These are phyloP conservation scores for Stereocaulon alpinum DNA, from an alignment of 495 filamentous ascomycete species.

Conservation along the genomic window DNA sequence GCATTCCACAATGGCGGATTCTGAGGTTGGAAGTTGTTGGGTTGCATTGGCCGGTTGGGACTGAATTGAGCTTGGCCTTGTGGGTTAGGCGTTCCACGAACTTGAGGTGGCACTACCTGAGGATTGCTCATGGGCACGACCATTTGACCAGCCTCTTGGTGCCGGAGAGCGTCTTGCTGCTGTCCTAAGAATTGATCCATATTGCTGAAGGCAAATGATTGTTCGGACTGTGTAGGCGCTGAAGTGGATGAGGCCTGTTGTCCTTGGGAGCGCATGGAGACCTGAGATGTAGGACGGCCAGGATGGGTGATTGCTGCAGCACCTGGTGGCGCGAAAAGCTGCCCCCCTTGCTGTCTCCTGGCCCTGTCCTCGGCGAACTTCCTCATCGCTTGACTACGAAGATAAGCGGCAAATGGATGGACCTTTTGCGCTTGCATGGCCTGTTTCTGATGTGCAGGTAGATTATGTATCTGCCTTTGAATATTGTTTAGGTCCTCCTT, in stretches of 20 bases:
- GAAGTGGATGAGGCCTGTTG: conserved; percentile 7
- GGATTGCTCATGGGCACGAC: conserved; percentile 55
- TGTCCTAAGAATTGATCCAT: conserved; percentile 49
- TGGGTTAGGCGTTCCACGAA: conserved; percentile 22
- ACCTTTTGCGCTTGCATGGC: conserved; percentile 15
- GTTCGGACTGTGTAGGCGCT: conserved; percentile 33
- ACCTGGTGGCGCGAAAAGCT: neutral
- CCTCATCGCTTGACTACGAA: neutral
- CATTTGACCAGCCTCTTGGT: conserved; percentile 53
- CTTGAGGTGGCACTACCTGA: conserved; percentile 37
- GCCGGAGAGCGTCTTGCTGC: conserved; percentile 51
- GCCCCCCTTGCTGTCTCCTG: conserved; percentile 15
- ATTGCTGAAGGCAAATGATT: conserved; percentile 39
- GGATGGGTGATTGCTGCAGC: neutral
- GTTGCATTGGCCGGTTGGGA: conserved; percentile 31
- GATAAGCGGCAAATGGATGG: conserved; percentile 3
- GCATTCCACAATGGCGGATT: conserved; percentile 30
- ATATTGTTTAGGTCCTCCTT: conserved; percentile 20
- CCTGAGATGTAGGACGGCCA: conserved; percentile 14
- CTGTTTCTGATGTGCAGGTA: conserved; percentile 37
- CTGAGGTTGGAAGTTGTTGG: conserved; percentile 35
- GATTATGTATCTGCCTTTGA: conserved; percentile 26
- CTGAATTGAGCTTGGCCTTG: conserved; percentile 23
- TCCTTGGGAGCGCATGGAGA: conserved; percentile 5
- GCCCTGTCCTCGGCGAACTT: neutral